Evolutionary conservation across 768 basidiomycete genomes (phyloP), one percentile per base, ranked within the genome.

Genomic region (Chalciporus pseudorubinellus): DNA sequence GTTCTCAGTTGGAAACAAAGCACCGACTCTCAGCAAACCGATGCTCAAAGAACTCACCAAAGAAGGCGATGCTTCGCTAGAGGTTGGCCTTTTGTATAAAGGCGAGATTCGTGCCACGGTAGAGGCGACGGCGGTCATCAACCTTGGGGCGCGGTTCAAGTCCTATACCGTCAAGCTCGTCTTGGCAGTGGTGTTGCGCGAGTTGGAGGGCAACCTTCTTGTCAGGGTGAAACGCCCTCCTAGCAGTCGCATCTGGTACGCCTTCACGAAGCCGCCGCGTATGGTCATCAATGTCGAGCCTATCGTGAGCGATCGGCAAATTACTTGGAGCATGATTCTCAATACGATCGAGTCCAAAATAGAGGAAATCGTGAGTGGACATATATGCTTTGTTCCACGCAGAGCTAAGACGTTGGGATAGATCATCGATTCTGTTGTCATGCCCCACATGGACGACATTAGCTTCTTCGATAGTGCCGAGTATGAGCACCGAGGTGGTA

Each of bases 401-500:
- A 4, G 11, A 16, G 38, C 14, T 20, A 18, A 9, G 24, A 6
- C n/a, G 12, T 64, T 52, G 47, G n/a, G 24, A 16, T 61, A 98
- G 95, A 90, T 98, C 51, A 80, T 83, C 59, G 95, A 99, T 59
- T 94, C 94, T 0, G 81, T 98, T 18, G 97, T 99, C 18, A 72
- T 95, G 66, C 97, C 97, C 6, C 92, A 97, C 70, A 97, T 98
- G 93, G 97, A 99, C 67, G 97, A 99, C 62, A 89, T 98, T 52
- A 78, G 94, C 12, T 98, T 94, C 78, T 98, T 95, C 66, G 89
- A 97, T 67, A 95, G 88, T 31, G 62, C 62, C 3, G 60, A 64
- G 3, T 85, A 80, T 60, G 59, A 64, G 45, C 84, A 80, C 51
- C 84, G 95, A 33, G 95, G 95, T 40, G 95, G 95, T 7, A 89